Conservation (phyloP, 345 rosid species). For the Clausena lansium region DNA sequence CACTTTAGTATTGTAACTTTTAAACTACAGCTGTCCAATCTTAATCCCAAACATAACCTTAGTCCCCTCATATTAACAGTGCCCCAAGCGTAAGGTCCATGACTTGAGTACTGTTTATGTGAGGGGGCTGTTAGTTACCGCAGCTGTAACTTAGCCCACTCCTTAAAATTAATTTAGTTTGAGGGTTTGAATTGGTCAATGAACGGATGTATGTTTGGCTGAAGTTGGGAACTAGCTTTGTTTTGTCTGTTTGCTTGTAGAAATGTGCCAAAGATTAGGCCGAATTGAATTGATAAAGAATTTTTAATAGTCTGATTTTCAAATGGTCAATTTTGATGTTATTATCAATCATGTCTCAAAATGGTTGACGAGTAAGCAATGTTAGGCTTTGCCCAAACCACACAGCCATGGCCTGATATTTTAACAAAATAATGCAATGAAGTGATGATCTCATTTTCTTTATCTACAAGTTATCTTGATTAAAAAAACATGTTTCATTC, state of each 20-base stretch:
- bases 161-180: background rate
- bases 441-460: background rate
- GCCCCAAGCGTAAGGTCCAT: too few species aligned
- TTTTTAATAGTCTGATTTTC: background rate
- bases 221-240: background rate
- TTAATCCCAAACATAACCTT: too few species aligned
- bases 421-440: background rate
- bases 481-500: too few species aligned
- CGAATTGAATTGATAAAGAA: background rate
- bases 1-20: too few species aligned
- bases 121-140: too few species aligned
- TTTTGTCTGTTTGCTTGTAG: too few species aligned
- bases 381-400: background rate
- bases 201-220: background rate
- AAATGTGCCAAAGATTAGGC: background rate
- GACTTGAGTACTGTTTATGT: too few species aligned
- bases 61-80: too few species aligned
- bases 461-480: background rate
- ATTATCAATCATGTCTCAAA: constrained; percentile 4
- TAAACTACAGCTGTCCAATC: too few species aligned
- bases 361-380: constrained; percentile 1
- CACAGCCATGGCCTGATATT: background rate
- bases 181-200: background rate
- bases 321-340: constrained; percentile 5
- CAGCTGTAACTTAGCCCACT: too few species aligned